Evolutionary conservation across 139 green algal species (phyloP), one percentile per base, ranked within the genome.

Genomic region (Chlorella vulgaris): DNA sequence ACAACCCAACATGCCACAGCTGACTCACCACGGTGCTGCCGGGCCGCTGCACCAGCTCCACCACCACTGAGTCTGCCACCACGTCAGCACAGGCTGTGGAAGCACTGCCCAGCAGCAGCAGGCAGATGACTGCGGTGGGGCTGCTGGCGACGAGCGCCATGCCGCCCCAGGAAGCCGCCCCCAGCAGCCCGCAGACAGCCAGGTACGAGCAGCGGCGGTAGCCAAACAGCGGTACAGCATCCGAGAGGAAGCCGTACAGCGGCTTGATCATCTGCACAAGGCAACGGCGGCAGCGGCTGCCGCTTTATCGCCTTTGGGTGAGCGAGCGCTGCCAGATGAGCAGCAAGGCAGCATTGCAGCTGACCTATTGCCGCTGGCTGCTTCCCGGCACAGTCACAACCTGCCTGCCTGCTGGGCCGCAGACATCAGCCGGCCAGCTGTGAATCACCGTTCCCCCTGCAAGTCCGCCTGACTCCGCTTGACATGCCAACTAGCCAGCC

Each of bases 51-150:
- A 79, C 73, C 0, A 69, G 43, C 51, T 83, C 43, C 36, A 83
- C 38, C 42, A 99, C 96, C 39, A 99, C 94, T 28, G 90, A 96
- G 92, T 99, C 96, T n/a, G 98, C 95, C 39, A 99, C 93, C 47
- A 99, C 96, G 78, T 99, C 96, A 50, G 84, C 91, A 70, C 91
- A 93, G 2, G 96, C 96, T 0, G 94, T 97, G 38, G 86, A 86
- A 2, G 96, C 73, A 1, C 88, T 93, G 28, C 88, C 91, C 38
- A 85, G 36, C 18, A 84, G 35, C 35, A 88, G 69, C 6, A 92
- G 31, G 7, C 94, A 36, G 78, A 97, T 90, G 31, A 92, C 89
- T 0, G 80, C 81, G 18, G 35, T 22, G 1, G 89, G 83, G 18
- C 66, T 87, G 76, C 82, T n/a, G 26, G 94, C 93, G 18, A 88